These are phyloP conservation scores for Rhizopogon sp. DNA, from an alignment of 768 basidiomycete genomes.

Conservation along the genomic window DNA sequence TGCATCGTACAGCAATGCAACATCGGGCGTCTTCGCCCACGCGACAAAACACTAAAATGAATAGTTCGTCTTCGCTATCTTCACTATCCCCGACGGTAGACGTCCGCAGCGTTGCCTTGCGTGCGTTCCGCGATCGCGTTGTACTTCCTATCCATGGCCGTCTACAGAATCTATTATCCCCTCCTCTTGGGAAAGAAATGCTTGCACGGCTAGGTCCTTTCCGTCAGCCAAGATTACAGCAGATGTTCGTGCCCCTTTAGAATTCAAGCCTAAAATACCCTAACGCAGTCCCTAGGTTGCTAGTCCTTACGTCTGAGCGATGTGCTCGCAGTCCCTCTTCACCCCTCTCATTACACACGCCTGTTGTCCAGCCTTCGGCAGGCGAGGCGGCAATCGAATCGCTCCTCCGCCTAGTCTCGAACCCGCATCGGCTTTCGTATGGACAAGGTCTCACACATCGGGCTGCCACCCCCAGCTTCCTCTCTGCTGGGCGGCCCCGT, in stretches of 20 bases:
- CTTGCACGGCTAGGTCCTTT: conserved; percentile 50
- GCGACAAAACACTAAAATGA: conserved; percentile 43
- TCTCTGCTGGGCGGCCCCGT: conserved; percentile 67
- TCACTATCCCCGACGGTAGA: conserved; percentile 58
- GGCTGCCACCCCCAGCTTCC: conserved; percentile 52
- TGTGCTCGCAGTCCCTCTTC: conserved; percentile 49
- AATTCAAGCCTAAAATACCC: neutral
- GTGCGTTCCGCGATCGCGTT: conserved; percentile 76
- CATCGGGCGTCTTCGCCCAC: conserved; percentile 49
- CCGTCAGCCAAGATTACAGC: conserved; percentile 68
- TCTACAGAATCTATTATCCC: conserved; percentile 51
- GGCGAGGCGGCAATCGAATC: conserved; percentile 67
- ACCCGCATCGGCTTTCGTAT: conserved; percentile 34
- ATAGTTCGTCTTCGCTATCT: conserved; percentile 15
- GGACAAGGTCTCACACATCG: conserved; percentile 22
- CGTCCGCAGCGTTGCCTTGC: conserved; percentile 74
- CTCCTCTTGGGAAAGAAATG: conserved; percentile 50
- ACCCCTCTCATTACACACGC: conserved; percentile 49
- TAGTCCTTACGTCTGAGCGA: conserved; percentile 72
- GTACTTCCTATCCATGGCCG: conserved; percentile 60
- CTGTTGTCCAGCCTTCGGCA: conserved; percentile 49
- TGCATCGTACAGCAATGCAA: conserved; percentile 58
- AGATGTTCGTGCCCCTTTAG: conserved; percentile 53
- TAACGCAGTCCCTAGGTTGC: conserved; percentile 43
- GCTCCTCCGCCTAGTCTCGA: conserved; percentile 59